These are phyloP conservation scores for Boletus rubropictus DNA, from an alignment of 768 basidiomycete species.

Conservation along the genomic window DNA sequence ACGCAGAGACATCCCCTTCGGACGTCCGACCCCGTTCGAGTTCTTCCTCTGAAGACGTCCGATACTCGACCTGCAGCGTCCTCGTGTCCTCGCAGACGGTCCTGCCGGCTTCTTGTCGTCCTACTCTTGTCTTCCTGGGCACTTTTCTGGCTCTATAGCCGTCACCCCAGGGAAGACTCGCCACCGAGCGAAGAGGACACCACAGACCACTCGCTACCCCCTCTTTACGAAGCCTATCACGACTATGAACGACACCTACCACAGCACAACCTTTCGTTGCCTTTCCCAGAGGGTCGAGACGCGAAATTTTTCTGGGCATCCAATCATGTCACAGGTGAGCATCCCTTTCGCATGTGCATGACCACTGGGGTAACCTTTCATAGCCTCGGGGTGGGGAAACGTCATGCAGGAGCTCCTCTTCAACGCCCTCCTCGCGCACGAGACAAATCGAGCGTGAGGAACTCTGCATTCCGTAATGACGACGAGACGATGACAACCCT, in stretches of 20 bases:
- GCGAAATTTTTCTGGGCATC: constrained; percentile 45
- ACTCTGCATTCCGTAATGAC: too few relatives aligned
- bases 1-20: constrained; percentile 8
- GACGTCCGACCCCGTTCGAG: constrained; percentile 1
- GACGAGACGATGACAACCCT: not conserved
- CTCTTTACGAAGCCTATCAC: constrained; percentile 41
- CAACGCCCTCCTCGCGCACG: constrained; percentile 44
- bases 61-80: constrained; percentile 1
- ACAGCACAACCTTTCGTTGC: constrained; percentile 38
- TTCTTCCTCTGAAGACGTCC: constrained; percentile 15
- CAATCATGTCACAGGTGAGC: constrained; percentile 42
- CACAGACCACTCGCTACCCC: constrained; percentile 30
- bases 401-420: constrained; percentile 53
- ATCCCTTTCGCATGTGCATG: not conserved
- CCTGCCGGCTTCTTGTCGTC: constrained; percentile 9
- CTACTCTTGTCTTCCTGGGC: constrained; percentile 8
- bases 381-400: constrained; percentile 59
- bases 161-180: not conserved
- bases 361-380: not conserved
- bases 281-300: constrained; percentile 36
- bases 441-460: constrained; percentile 45
- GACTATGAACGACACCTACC: constrained; percentile 41
- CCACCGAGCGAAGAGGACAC: constrained; percentile 3
- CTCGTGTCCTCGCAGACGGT: constrained; percentile 5
- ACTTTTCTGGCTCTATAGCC: constrained; percentile 17